phyloP scores from a whole-genome alignment of 2,329 filamentous ascomycete genomes.

The Penicillium sp. region DNA sequence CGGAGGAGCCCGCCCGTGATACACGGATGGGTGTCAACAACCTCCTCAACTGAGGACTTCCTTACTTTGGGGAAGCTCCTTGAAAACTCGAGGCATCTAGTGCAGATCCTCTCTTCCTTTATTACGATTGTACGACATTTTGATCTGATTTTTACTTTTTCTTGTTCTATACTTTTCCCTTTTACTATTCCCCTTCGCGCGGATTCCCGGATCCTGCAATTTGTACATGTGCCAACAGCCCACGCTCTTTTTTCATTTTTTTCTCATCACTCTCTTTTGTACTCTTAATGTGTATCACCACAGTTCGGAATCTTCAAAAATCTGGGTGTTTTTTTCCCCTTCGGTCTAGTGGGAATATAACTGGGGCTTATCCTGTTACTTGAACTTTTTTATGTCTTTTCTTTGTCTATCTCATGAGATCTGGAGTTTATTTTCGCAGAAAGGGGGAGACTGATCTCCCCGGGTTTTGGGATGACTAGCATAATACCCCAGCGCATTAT shows the following conservation, averaged over 20 bases:
- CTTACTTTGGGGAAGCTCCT: not conserved
- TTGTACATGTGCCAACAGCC: conserved; percentile 29
- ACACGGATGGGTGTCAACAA: conserved; percentile 46
- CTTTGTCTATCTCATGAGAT: not conserved
- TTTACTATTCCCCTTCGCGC: conserved; percentile 20
- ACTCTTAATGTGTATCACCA: conserved; percentile 33
- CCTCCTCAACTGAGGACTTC: conserved; percentile 40
- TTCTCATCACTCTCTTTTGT: conserved; percentile 23
- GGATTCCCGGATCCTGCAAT: conserved; percentile 6
- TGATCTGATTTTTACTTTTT: conserved; percentile 12
- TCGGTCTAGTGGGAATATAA: conserved; percentile 6
- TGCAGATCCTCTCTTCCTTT: conserved; percentile 13
- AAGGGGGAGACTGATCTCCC: not conserved
- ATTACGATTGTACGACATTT: conserved; percentile 30
- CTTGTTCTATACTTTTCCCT: conserved; percentile 18
- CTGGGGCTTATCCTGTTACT: not conserved
- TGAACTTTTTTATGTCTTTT: not conserved
- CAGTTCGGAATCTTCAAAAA: conserved; percentile 22
- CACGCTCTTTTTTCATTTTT: conserved; percentile 15
- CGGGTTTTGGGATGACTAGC: conserved; percentile 12
- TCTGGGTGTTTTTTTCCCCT: conserved; percentile 12
- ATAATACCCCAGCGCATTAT: conserved; percentile 19
- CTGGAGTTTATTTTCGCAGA: conserved; percentile 2
- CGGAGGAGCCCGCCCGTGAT: conserved; percentile 37
- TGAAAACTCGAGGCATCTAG: conserved; percentile 1